These are phyloP conservation scores for Pistacia vera DNA, from an alignment of 345 rosid genomes.

Conservation along the genomic window DNA sequence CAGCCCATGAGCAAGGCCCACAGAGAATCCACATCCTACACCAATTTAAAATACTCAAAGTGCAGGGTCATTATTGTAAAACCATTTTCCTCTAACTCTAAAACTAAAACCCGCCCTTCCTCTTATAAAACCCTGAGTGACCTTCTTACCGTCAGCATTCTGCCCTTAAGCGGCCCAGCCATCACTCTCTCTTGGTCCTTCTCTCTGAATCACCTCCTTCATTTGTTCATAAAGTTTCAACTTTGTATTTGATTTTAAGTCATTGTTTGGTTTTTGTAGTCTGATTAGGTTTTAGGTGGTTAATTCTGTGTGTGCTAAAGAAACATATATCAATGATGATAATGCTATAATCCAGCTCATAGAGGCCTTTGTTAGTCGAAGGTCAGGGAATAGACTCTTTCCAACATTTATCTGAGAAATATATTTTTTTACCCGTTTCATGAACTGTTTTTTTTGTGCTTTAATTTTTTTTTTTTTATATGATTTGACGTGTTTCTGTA, in stretches of 20 bases:
- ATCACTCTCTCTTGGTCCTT: neutral
- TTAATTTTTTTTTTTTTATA: no score
- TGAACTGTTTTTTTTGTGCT: neutral
- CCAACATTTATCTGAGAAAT: conserved; percentile 20
- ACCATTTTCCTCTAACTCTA: neutral
- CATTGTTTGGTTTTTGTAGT: no score
- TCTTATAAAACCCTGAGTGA: conserved; percentile 4
- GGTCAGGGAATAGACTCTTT: conserved; percentile 15
- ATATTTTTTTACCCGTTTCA: neutral
- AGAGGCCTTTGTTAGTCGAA: conserved; percentile 10
- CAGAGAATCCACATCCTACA: no score
- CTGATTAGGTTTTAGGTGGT: no score
- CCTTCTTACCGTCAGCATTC: neutral
- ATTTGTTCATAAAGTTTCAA: no score
- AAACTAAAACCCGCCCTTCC: neutral
- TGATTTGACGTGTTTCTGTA: neutral
- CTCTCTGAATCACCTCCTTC: no score
- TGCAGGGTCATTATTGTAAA: neutral
- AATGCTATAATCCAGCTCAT: conserved; percentile 25
- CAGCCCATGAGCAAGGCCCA: neutral
- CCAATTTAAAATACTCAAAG: neutral
- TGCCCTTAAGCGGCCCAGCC: no score
- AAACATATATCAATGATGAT: conserved; percentile 8
- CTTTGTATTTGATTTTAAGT: neutral
- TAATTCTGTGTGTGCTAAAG: no score